phyloP scores from a whole-genome alignment of 2,329 filamentous ascomycete species.

The Alternaria panax region DNA sequence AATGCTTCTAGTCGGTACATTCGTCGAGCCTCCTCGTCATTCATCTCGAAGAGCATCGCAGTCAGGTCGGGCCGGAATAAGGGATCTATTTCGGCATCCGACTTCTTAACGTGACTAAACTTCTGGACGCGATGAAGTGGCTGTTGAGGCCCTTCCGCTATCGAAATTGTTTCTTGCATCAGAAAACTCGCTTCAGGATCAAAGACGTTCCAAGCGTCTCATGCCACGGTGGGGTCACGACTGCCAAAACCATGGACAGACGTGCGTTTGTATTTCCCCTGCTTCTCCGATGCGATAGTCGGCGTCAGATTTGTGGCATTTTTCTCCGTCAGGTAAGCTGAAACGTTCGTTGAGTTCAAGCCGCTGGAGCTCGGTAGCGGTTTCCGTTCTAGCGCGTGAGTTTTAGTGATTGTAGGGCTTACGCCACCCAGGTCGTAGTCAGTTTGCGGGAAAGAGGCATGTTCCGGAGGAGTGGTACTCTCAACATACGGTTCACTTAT shows the following conservation, averaged over 20 bases:
- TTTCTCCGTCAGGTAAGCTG: no score
- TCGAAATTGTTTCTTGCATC: background rate
- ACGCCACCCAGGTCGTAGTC: no score
- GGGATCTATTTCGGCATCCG: fast-evolving
- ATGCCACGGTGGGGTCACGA: background rate
- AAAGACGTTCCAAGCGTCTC: background rate
- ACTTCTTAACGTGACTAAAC: background rate
- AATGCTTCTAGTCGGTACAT: background rate
- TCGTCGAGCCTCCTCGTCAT: background rate
- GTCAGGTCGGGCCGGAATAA: background rate
- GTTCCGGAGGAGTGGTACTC: no score
- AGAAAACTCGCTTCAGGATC: background rate
- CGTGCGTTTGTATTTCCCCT: no score
- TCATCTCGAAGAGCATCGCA: background rate
- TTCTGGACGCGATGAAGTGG: background rate
- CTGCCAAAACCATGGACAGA: background rate
- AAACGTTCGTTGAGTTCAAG: no score
- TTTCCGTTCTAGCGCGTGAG: no score
- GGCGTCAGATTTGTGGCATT: no score
- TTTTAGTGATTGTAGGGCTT: no score
- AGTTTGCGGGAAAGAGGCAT: no score
- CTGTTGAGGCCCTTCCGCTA: no score
- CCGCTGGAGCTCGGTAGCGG: no score
- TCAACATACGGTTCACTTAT: background rate
- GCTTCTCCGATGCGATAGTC: no score